phyloP scores from a whole-genome alignment of 176 grass and related monocot species.

The Paspalum vaginatum region DNA sequence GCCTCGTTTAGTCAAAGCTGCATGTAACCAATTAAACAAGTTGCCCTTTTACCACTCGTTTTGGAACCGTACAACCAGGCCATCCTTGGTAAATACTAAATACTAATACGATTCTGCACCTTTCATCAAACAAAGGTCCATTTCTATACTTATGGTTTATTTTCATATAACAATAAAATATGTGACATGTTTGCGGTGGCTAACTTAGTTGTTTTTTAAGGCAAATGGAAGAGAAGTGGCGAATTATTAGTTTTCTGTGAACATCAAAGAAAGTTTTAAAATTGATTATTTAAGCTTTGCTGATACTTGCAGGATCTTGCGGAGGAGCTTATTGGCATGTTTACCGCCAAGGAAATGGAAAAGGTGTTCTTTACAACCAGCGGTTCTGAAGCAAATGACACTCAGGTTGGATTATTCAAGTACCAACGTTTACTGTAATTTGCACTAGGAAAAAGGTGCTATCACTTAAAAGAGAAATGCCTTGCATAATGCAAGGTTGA shows the following conservation, averaged over 20 bases:
- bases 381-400: slow-evolving; percentile 95
- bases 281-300: neutral
- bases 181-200: too few species aligned
- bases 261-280: too few species aligned
- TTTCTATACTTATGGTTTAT: neutral
- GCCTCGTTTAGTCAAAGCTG: slow-evolving; percentile 75
- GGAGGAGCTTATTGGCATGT: slow-evolving; percentile 65
- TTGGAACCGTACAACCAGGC: slow-evolving; percentile 89
- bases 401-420: slow-evolving; percentile 48
- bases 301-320: slow-evolving; percentile 69
- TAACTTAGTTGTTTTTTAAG: too few species aligned
- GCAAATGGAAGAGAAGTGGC: too few species aligned
- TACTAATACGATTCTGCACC: too few species aligned
- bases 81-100: slow-evolving; percentile 76
- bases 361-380: slow-evolving; percentile 92
- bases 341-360: slow-evolving; percentile 79
- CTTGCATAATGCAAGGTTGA: too few species aligned
- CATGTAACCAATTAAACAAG: slow-evolving; percentile 76
- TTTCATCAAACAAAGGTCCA: neutral
- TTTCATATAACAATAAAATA: neutral
- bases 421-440: neutral
- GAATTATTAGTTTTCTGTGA: too few species aligned
- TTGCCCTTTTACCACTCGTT: slow-evolving; percentile 96
- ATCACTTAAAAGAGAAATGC: neutral
- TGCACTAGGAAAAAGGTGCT: neutral